Base-by-base conservation (phyloP, 2,329 filamentous ascomycete genomes). In the Cercospora sesami region DNA sequence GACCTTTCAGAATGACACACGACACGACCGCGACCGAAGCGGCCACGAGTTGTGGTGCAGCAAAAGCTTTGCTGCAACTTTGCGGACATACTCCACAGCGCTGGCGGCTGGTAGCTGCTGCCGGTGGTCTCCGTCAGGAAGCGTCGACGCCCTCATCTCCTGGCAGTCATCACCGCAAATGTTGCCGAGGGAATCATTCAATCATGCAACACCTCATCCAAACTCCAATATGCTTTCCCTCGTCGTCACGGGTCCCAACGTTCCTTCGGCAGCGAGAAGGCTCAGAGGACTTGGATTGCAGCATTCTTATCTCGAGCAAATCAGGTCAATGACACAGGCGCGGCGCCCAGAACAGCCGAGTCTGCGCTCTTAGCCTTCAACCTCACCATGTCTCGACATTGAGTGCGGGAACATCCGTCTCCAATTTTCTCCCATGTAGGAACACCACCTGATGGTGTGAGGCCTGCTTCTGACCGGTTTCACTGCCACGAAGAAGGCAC, bases 291-390 rank as follows among this genome's bases (percentile, higher is more conserved):
- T 33, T 59, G 55, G n/a, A 59, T 28, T 21, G 55, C 30, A 59
- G 28, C 39, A 31, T 21, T 51, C 60, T 62, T 62, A 62, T 62
- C 60, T 62, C 39, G 42, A 62, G 60, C 60, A 62, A 62, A 62
- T 62, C 60, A 62, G 23, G 26, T 62, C 33, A 45, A 45, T 31
- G 21, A 45, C 36, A 42, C 18, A 26, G 59, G 26, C 60, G 36
- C 30, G 60, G 60, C 60, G 60, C 60, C 59, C 42, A 48, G 39
- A n/a, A 48, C 42, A 30, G 48, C 60, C 60, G 28, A 62, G 60
- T 28, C 60, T 21, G 7, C 26, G 10, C 18, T 45, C 39, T 45
- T 42, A 62, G 36, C 60, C n/a, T 28, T 45, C 26, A 28, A 14
- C 60, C 33, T 61, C 59, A 39, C 23, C 33, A 61, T 16, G 4